Percentiles rank a stretch among this genome's conserved stretches.
phyloP scores from a whole-genome alignment of 768 basidiomycete genomes.

The Agrocybe pediades region DNA sequence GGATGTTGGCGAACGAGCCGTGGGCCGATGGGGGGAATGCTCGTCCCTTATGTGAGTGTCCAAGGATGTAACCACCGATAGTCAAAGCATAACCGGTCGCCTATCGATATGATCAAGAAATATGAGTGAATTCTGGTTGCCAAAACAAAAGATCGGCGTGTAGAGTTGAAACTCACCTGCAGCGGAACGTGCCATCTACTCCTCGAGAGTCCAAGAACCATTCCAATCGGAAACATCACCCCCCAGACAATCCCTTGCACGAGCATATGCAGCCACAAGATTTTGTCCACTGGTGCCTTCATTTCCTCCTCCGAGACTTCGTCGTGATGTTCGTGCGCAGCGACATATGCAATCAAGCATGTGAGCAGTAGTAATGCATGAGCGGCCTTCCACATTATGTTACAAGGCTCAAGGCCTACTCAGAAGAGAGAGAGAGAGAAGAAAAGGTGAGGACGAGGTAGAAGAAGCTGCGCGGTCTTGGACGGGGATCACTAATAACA shows the following conservation, averaged over 20 bases:
- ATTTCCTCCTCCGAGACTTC: constrained; percentile 62
- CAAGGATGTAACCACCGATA: constrained; percentile 74
- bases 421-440: not conserved
- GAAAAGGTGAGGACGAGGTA: not conserved
- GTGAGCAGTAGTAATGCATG: constrained; percentile 6
- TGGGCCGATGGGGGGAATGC: constrained; percentile 76
- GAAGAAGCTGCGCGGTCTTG: not conserved
- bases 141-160: not conserved
- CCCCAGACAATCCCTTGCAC: constrained; percentile 85
- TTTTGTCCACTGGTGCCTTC: constrained; percentile 69
- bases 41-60: constrained; percentile 85
- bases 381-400: constrained; percentile 7
- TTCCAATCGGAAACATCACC: constrained; percentile 81
- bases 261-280: constrained; percentile 82
- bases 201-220: constrained; percentile 73
- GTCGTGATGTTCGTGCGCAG: constrained; percentile 68
- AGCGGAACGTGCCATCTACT: constrained; percentile 92
- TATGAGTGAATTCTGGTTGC: not conserved
- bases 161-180: constrained; percentile 50
- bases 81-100: constrained; percentile 70
- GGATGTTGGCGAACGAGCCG: constrained; percentile 64
- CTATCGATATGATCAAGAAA: constrained; percentile 34
- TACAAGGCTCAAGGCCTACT: constrained; percentile 1
- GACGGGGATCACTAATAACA: too few species aligned
- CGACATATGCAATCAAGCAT: constrained; percentile 23